Evolutionary conservation across 441 rosid species (phyloP).

Genomic region (Brassica balearica): DNA sequence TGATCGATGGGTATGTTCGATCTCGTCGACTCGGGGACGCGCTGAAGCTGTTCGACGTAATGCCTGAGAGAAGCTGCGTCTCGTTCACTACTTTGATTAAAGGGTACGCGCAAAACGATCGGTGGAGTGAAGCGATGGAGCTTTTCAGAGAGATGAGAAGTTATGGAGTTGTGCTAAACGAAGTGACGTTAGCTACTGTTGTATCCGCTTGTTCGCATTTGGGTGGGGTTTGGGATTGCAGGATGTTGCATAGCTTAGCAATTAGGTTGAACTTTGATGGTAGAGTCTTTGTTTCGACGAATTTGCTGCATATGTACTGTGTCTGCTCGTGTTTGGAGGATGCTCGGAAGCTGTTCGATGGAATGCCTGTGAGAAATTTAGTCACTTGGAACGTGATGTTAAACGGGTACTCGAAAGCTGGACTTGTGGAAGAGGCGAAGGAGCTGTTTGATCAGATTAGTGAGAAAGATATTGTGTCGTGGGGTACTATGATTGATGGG

Average conservation of each 20-base stretch:
- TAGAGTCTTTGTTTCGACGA: constrained; percentile 67
- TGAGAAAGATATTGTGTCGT: constrained; percentile 70
- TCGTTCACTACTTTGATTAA: constrained; percentile 74
- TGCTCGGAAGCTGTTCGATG: constrained; percentile 66
- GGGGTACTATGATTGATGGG: constrained; percentile 79
- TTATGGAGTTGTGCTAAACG: constrained; percentile 57
- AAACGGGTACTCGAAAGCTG: constrained; percentile 83
- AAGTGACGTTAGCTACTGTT: constrained; percentile 66
- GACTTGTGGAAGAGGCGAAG: constrained; percentile 56
- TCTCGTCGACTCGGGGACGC: constrained; percentile 62
- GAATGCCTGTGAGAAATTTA: constrained; percentile 64
- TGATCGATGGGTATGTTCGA: constrained; percentile 63
- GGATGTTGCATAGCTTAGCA: constrained; percentile 67
- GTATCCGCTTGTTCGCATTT: constrained; percentile 61
- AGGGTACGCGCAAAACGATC: constrained; percentile 62
- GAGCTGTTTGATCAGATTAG: constrained; percentile 65
- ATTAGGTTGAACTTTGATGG: constrained; percentile 54
- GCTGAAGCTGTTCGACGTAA: constrained; percentile 63
- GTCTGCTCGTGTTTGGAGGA: constrained; percentile 58
- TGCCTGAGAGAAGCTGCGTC: constrained; percentile 62
- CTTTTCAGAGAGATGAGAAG: constrained; percentile 68
- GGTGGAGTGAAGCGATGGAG: constrained; percentile 57
- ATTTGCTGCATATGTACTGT: constrained; percentile 73
- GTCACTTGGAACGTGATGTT: constrained; percentile 90
- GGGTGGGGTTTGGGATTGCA: constrained; percentile 62